Conservation (phyloP, 2,329 filamentous ascomycete genomes). For the Cladosporium halotolerans region DNA sequence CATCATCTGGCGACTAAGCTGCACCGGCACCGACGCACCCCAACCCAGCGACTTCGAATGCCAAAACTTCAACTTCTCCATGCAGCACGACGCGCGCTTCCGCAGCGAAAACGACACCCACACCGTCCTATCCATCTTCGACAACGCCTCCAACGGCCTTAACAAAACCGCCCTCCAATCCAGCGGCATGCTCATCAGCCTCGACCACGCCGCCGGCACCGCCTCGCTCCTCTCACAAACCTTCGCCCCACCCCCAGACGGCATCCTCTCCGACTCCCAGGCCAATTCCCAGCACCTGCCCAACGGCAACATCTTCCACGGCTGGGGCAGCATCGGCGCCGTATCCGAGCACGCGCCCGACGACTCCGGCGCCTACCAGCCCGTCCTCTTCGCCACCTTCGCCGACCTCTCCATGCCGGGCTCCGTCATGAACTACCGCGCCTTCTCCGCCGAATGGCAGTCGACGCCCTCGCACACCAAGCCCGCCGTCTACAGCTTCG, state of each 20-base stretch:
- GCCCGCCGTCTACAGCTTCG: conserved; percentile 34
- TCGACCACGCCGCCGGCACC: conserved; percentile 17
- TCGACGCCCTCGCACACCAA: conserved; percentile 37
- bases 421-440: conserved; percentile 41
- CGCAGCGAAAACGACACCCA: conserved; percentile 35
- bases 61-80: conserved; percentile 34
- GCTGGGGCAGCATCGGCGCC: conserved; percentile 43
- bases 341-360: conserved; percentile 35
- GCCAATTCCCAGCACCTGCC: conserved; percentile 47
- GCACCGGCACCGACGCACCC: conserved; percentile 7
- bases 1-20: conserved; percentile 44
- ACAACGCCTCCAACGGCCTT: conserved; percentile 39
- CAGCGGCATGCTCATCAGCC: conserved; percentile 20
- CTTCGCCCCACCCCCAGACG: conserved; percentile 10
- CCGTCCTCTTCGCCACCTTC: conserved; percentile 46
- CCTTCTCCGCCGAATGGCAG: conserved; percentile 37
- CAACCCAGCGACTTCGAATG: conserved; percentile 14
- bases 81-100: conserved; percentile 46
- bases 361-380: conserved; percentile 29
- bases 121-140: conserved; percentile 46
- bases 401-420: conserved; percentile 19
- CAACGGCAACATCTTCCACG: conserved; percentile 47
- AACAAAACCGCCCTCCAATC: conserved; percentile 16
- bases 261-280: conserved; percentile 31
- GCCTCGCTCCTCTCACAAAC: conserved; percentile 17